Evolutionary conservation across 2,329 filamentous ascomycete genomes (phyloP), one percentile per base, ranked within the genome.

Genomic region (Colletotrichum sp.): DNA sequence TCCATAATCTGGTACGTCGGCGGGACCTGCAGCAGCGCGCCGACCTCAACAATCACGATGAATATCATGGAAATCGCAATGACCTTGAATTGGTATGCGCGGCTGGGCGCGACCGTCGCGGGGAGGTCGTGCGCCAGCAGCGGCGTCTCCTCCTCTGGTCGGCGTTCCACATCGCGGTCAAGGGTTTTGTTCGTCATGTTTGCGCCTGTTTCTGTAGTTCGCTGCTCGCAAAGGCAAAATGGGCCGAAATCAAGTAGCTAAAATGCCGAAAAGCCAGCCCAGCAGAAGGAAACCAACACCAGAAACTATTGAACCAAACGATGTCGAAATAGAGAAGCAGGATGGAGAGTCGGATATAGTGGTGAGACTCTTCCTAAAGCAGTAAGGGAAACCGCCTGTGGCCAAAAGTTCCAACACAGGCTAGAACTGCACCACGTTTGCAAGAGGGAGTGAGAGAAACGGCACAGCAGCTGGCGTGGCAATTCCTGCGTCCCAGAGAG

Each of bases 1-100:
- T 92, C 90, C 76, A 88, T 84, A 65, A 91, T 84, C 67, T 87
- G 86, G 64, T 85, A 87, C 58, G 81, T 78, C 1, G 89, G 87
- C 5, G 88, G 83, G 24, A 68, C 83, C 75, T 79, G 82, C 69
- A 81, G 78, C 70, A 77, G 81, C 13, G 83, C 77, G 73, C 84
- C 85, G 15, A 87, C 80, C 63, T 86, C 85, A 66, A 87, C 75
- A 55, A 88, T 75, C 65, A 88, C 81, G 54, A 89, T 76, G 29
- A 84, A 81, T 3, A 86, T 18, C 57, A 84, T 75, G 70, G 81
- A 81, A 77, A 84, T 80, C 16, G 76, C 66, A 55, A 83, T 61
- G 33, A 83, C 82, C 34, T 78, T 77, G 57, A 78, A 75, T 31
- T 77, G 79, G 58, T 83, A 78, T 2, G 76, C 74, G 47, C 75